phyloP scores from a whole-genome alignment of 139 green algal genomes.

The Spirogloea muscicola region DNA sequence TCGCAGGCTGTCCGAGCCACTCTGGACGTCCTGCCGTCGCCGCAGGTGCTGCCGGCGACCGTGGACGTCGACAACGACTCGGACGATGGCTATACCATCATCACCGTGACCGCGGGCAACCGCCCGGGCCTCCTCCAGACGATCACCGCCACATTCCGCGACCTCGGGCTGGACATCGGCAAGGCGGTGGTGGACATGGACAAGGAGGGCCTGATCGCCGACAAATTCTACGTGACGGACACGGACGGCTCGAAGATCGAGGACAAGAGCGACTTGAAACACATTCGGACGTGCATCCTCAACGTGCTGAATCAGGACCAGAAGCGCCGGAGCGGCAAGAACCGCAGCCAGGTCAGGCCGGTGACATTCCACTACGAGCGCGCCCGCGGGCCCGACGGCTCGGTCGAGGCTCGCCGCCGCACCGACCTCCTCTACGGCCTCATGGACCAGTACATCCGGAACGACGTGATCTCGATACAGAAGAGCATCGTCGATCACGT shows the following conservation, averaged over 20 bases:
- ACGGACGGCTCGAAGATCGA: conserved; percentile 60
- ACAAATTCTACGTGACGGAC: conserved; percentile 80
- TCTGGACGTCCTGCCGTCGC: too few species aligned
- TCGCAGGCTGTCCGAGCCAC: too few species aligned
- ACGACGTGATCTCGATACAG: conserved; percentile 93
- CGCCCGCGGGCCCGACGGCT: neutral
- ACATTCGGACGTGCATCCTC: conserved; percentile 57
- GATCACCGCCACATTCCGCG: conserved; percentile 66
- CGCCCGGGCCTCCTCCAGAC: conserved; percentile 70
- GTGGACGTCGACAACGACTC: conserved; percentile 55
- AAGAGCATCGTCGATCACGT: conserved; percentile 96
- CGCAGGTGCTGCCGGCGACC: too few species aligned
- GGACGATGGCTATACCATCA: conserved; percentile 59
- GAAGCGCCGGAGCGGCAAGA: too few species aligned
- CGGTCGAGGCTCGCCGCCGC: conserved; percentile 4
- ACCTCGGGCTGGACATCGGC: conserved; percentile 75
- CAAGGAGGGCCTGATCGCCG: conserved; percentile 50
- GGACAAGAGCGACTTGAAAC: conserved; percentile 48
- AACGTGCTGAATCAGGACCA: conserved; percentile 38
- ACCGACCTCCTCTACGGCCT: conserved; percentile 70
- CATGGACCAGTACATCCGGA: conserved; percentile 93
- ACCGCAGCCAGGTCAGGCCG: too few species aligned
- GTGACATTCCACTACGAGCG: neutral
- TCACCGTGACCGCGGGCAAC: conserved; percentile 59
- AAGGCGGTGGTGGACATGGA: conserved; percentile 51